Evolutionary conservation across 2,329 filamentous ascomycete genomes (phyloP).

Genomic region (Pestalotiopsis sp.): DNA sequence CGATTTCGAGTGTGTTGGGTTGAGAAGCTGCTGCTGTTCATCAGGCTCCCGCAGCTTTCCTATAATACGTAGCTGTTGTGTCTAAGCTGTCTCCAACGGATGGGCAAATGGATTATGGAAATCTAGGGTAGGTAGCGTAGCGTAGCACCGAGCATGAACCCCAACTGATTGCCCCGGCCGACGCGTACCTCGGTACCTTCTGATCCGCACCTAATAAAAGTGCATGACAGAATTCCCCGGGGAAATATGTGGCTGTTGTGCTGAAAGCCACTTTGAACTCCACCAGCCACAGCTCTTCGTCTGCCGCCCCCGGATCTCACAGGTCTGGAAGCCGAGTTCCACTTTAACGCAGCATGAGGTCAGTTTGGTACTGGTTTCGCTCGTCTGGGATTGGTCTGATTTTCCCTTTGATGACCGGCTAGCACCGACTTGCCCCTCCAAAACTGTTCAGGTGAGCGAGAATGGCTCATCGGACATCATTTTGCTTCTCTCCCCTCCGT

Average conservation of each 20-base stretch:
- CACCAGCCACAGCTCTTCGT: background rate
- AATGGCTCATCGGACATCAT: background rate
- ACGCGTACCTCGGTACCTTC: conserved; percentile 10
- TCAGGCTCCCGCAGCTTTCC: background rate
- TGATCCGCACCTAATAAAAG: background rate
- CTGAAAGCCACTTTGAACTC: background rate
- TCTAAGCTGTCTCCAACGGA: background rate
- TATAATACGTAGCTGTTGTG: background rate
- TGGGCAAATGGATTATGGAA: background rate
- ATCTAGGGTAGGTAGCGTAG: background rate
- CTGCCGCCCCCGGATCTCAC: background rate
- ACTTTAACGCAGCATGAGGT: background rate
- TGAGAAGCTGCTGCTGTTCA: background rate
- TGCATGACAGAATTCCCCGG: background rate
- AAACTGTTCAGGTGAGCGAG: conserved; percentile 5
- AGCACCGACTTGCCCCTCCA: background rate
- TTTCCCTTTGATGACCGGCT: background rate
- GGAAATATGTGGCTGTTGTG: background rate
- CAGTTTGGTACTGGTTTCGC: background rate
- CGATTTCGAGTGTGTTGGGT: background rate
- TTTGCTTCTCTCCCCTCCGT: background rate
- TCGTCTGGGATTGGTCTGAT: background rate
- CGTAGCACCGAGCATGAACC: background rate
- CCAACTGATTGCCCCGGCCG: background rate
- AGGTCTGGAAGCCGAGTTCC: background rate